phyloP scores from a whole-genome alignment of 805 yeast genomes.

The Candida odintsovae region DNA sequence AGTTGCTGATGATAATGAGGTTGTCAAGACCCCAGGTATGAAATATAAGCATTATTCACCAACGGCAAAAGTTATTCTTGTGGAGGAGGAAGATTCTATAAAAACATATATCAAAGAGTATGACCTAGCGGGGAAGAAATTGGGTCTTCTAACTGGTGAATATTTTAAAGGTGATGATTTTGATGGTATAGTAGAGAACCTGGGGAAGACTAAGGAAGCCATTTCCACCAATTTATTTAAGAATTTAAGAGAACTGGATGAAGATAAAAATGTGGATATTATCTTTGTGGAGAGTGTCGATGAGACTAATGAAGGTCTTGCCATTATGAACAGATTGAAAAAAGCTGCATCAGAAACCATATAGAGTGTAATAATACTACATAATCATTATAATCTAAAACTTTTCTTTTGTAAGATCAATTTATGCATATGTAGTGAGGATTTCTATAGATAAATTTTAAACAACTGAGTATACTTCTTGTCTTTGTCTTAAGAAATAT shows the following conservation, averaged over 20 bases:
- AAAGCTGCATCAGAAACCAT: conserved; percentile 68
- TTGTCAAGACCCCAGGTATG: conserved; percentile 95
- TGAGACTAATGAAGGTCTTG: conserved; percentile 77
- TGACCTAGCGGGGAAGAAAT: conserved; percentile 23
- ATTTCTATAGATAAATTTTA: conserved; percentile 3
- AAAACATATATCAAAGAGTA: conserved; percentile 25
- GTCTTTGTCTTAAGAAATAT: conserved; percentile 24
- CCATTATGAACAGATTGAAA: conserved; percentile 84
- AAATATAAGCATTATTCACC: conserved; percentile 96
- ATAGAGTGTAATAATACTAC: conserved; percentile 10
- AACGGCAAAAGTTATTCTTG: conserved; percentile 69
- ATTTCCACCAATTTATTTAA: conserved; percentile 76
- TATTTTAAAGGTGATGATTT: conserved; percentile 16
- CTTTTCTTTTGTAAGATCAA: conserved; percentile 1
- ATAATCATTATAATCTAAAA: no score
- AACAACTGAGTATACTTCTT: conserved; percentile 22
- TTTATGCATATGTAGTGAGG: not conserved
- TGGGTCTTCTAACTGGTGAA: conserved; percentile 48
- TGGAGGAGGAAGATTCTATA: conserved; percentile 34
- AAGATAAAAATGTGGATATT: conserved; percentile 47
- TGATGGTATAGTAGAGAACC: conserved; percentile 21
- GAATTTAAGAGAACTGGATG: conserved; percentile 70
- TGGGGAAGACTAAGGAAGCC: conserved; percentile 44
- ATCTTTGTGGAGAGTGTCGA: conserved; percentile 82
- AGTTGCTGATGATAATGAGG: conserved; percentile 59